A percentile compares a stretch with the other conserved stretches of the same genome.
phyloP scores from a whole-genome alignment of 2,329 filamentous ascomycete species.

The Knoxdaviesia capensis region DNA sequence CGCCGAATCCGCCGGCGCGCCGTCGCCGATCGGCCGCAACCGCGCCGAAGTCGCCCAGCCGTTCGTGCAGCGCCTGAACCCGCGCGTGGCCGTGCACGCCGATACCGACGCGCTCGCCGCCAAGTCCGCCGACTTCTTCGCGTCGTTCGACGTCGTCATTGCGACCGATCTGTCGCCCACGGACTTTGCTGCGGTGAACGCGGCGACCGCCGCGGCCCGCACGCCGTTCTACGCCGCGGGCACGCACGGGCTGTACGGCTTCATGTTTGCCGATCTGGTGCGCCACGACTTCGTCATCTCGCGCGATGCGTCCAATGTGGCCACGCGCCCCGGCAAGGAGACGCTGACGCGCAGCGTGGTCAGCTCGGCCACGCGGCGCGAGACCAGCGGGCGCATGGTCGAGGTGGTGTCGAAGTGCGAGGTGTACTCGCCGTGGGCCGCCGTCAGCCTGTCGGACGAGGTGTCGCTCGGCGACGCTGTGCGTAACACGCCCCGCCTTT shows the following conservation, averaged over 20 bases:
- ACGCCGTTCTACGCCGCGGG: conserved; percentile 80
- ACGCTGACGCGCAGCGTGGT: conserved; percentile 60
- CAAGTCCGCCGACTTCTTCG: conserved; percentile 57
- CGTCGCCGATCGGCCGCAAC: conserved; percentile 57
- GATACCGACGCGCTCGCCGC: conserved; percentile 46
- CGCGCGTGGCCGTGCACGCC: conserved; percentile 57
- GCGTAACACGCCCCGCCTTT: conserved; percentile 43
- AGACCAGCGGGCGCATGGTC: conserved; percentile 43
- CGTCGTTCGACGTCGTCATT: conserved; percentile 66
- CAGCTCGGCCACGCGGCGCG: conserved; percentile 47
- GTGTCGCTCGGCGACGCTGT: conserved; percentile 47
- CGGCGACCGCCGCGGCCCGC: conserved; percentile 73
- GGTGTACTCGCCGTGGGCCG: conserved; percentile 67
- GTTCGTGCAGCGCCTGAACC: conserved; percentile 74
- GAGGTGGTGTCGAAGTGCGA: conserved; percentile 88
- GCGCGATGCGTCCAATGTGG: conserved; percentile 59
- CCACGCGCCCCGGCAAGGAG: conserved; percentile 41
- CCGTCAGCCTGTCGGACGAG: conserved; percentile 59
- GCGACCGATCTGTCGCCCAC: conserved; percentile 70
- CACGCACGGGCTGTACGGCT: conserved; percentile 81
- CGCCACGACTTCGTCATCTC: conserved; percentile 79
- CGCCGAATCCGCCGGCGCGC: conserved; percentile 9
- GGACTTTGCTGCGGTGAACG: conserved; percentile 31
- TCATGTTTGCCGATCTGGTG: conserved; percentile 84
- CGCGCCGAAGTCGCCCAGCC: conserved; percentile 62